These are phyloP conservation scores for Cyclotella choctawhatcheeana DNA, from an alignment of 108 stramenopile species.

Conservation along the genomic window DNA sequence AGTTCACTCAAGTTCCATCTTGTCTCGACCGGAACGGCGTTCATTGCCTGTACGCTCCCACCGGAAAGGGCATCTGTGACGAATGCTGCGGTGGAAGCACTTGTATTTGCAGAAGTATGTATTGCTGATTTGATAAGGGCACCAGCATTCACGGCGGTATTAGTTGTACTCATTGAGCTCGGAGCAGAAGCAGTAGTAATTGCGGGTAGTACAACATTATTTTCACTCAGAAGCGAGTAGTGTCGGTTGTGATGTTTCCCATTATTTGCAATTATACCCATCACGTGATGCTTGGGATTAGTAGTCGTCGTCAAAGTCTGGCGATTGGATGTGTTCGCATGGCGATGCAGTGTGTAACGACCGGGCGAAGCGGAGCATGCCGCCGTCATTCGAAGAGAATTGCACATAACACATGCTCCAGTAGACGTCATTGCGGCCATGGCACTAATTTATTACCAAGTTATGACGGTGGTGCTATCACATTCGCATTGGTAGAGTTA, in stretches of 20 bases:
- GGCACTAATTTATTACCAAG: too few species aligned
- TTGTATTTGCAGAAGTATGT: not conserved
- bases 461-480: too few species aligned
- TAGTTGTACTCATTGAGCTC: not conserved
- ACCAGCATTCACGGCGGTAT: not conserved
- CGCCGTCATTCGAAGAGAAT: slow-evolving; percentile 23
- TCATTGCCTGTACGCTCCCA: slow-evolving; percentile 5
- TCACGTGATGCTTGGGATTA: not conserved
- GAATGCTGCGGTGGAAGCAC: slow-evolving; percentile 1
- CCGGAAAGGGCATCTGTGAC: slow-evolving; percentile 8
- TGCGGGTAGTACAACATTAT: not conserved
- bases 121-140: not conserved
- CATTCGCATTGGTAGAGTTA: too few species aligned
- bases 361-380: slow-evolving; percentile 26
- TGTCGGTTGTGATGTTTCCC: too few species aligned
- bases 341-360: slow-evolving; percentile 3
- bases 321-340: slow-evolving; percentile 3
- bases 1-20: slow-evolving; percentile 22
- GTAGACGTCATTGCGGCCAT: too few species aligned
- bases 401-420: slow-evolving; percentile 26
- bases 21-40: not conserved
- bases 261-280: not conserved
- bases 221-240: not conserved
- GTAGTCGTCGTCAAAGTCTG: not conserved
- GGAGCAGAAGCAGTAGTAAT: not conserved